Conservation (phyloP, 371 early-diverging fungal genomes). For the Mucor mucedo region DNA sequence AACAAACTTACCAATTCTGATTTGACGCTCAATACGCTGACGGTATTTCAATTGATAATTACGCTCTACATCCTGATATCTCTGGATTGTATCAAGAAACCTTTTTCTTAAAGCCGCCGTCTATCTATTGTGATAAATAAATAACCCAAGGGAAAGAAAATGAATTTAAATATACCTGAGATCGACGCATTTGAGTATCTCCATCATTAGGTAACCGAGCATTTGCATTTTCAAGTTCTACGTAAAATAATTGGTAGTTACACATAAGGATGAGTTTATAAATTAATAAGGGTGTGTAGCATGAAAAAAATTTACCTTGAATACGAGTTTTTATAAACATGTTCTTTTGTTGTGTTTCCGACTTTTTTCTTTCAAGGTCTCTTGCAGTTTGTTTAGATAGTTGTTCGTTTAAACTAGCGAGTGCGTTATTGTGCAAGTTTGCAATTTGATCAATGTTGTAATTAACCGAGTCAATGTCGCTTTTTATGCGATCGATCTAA, state of each 20-base stretch:
- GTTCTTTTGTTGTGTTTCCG: conserved; percentile 37
- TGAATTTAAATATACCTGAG: conserved; percentile 27
- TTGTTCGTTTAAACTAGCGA: conserved; percentile 43
- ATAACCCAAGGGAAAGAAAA: not conserved
- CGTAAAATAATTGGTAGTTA: not conserved
- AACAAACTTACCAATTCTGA: conserved; percentile 65
- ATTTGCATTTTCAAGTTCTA: conserved; percentile 38
- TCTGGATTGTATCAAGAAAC: conserved; percentile 78
- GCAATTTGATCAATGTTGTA: conserved; percentile 41
- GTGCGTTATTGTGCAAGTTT: conserved; percentile 36
- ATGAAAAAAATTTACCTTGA: not conserved
- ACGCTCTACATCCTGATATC: conserved; percentile 78
- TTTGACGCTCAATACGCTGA: conserved; percentile 78
- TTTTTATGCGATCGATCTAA: conserved; percentile 42
- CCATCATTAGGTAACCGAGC: conserved; percentile 25
- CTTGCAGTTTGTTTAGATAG: conserved; percentile 35
- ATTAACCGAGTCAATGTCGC: conserved; percentile 34
- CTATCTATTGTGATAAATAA: conserved; percentile 1
- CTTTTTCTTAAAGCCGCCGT: conserved; percentile 51
- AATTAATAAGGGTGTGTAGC: not conserved
- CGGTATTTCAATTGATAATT: conserved; percentile 79
- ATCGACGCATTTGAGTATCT: conserved; percentile 39
- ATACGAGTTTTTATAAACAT: conserved; percentile 34
- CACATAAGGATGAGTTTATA: no score
- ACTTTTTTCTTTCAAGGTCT: conserved; percentile 39